Evolutionary conservation across 2,329 filamentous ascomycete species (phyloP).

Genomic region (Didymosphaeria variabile): DNA sequence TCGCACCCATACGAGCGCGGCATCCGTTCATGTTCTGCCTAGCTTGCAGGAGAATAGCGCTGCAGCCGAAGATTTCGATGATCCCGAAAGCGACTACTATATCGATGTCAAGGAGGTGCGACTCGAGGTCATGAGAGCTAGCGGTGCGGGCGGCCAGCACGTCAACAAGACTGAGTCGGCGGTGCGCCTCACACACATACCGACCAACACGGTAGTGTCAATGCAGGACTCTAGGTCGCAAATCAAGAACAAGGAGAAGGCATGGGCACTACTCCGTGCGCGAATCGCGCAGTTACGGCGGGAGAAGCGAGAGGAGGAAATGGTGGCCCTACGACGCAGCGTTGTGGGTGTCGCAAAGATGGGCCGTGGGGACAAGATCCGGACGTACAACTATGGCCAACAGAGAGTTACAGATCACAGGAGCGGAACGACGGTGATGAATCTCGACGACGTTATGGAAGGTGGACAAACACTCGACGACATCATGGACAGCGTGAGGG

Average conservation of each 20-base stretch:
- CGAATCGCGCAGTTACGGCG: constrained; percentile 81
- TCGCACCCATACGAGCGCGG: constrained; percentile 91
- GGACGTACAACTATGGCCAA: constrained; percentile 85
- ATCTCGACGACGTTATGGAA: constrained; percentile 79
- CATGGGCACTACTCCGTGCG: constrained; percentile 85
- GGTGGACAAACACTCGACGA: constrained; percentile 77
- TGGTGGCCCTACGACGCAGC: constrained; percentile 76
- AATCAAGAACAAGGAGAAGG: constrained; percentile 84
- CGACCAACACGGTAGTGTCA: constrained; percentile 84
- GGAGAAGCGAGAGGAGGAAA: constrained; percentile 84
- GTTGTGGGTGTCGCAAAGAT: constrained; percentile 81
- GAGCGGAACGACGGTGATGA: constrained; percentile 79
- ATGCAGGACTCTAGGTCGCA: constrained; percentile 96
- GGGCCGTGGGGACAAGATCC: constrained; percentile 90
- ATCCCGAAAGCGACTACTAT: constrained; percentile 92
- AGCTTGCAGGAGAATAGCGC: constrained; percentile 71
- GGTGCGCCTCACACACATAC: constrained; percentile 88
- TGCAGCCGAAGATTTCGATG: constrained; percentile 70
- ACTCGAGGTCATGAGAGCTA: constrained; percentile 87
- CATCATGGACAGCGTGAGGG: constrained; percentile 79
- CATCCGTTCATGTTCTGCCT: constrained; percentile 90
- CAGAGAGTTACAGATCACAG: constrained; percentile 90
- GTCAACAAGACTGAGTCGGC: constrained; percentile 99
- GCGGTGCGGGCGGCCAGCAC: constrained; percentile 94
- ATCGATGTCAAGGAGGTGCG: constrained; percentile 84